Percentiles rank a stretch among this genome's conserved stretches.
These are phyloP conservation scores for Wickerhamomyces sp. DNA, from an alignment of 1,139 yeast species.

Conservation along the genomic window DNA sequence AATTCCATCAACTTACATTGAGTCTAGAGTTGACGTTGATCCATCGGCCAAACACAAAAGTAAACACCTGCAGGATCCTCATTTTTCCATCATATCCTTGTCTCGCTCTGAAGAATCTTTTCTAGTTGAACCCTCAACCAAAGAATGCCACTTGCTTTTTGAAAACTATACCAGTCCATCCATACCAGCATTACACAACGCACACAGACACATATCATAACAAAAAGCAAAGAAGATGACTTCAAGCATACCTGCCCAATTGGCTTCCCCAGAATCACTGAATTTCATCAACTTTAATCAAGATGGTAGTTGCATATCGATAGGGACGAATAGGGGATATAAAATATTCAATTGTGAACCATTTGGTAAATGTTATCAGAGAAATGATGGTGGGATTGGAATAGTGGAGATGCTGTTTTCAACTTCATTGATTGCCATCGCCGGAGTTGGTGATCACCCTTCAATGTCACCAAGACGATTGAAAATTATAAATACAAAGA, in stretches of 20 bases:
- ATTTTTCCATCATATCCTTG: no score
- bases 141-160: no score
- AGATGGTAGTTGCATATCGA: slow-evolving; percentile 81
- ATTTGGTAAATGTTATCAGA: slow-evolving; percentile 72
- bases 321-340: slow-evolving; percentile 76
- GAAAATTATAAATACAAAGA: slow-evolving; percentile 76
- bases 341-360: slow-evolving; percentile 87
- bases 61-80: no score
- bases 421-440: slow-evolving; percentile 82
- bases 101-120: no score
- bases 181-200: no score
- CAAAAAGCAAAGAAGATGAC: no score
- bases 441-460: slow-evolving; percentile 83
- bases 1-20: no score
- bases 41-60: no score
- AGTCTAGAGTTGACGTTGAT: no score
- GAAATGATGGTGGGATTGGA: slow-evolving; percentile 52
- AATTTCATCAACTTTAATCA: slow-evolving; percentile 70
- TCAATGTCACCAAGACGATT: slow-evolving; percentile 75
- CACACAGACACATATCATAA: no score
- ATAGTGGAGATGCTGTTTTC: slow-evolving; percentile 89
- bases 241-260: background rate
- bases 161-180: no score
- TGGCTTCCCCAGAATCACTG: slow-evolving; percentile 9
- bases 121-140: no score